Percentiles rank a stretch among this genome's conserved stretches.
These are phyloP conservation scores for Fusarium pseudograminearum DNA, from an alignment of 2,329 filamentous ascomycete species.

Conservation along the genomic window DNA sequence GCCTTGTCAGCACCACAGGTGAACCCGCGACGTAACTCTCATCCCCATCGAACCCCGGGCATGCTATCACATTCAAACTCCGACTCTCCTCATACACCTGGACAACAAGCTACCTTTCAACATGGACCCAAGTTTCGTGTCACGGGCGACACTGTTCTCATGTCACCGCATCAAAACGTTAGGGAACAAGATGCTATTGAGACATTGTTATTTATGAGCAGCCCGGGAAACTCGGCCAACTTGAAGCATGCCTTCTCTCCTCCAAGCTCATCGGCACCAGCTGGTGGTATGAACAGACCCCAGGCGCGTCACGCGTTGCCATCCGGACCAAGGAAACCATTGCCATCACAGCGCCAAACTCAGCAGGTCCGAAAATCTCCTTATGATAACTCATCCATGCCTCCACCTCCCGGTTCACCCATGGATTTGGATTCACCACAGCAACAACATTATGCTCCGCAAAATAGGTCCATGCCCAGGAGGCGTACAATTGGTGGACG, in stretches of 20 bases:
- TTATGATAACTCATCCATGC: constrained; percentile 61
- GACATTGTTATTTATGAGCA: constrained; percentile 84
- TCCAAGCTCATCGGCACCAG: constrained; percentile 53
- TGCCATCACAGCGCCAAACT: constrained; percentile 62
- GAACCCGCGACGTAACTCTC: constrained; percentile 64
- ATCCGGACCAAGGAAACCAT: constrained; percentile 63
- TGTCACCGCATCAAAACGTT: constrained; percentile 72
- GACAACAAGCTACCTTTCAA: constrained; percentile 52
- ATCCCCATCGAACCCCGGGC: constrained; percentile 61
- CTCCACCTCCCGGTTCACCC: constrained; percentile 54
- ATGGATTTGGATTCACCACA: constrained; percentile 62
- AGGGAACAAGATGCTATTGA: constrained; percentile 86
- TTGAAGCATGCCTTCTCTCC: constrained; percentile 67
- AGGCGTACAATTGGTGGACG: constrained; percentile 57
- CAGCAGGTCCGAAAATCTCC: constrained; percentile 59
- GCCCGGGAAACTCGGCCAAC: constrained; percentile 77
- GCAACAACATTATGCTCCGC: constrained; percentile 46
- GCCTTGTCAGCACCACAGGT: constrained; percentile 50
- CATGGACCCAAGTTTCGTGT: constrained; percentile 49
- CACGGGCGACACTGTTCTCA: constrained; percentile 66
- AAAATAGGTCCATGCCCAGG: constrained; percentile 56
- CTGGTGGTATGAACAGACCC: constrained; percentile 29
- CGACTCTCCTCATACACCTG: constrained; percentile 60
- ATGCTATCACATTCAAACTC: constrained; percentile 64
- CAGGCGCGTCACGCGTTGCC: constrained; percentile 57